Conservation (phyloP, 768 basidiomycete genomes). For the Hydnum rufescens region DNA sequence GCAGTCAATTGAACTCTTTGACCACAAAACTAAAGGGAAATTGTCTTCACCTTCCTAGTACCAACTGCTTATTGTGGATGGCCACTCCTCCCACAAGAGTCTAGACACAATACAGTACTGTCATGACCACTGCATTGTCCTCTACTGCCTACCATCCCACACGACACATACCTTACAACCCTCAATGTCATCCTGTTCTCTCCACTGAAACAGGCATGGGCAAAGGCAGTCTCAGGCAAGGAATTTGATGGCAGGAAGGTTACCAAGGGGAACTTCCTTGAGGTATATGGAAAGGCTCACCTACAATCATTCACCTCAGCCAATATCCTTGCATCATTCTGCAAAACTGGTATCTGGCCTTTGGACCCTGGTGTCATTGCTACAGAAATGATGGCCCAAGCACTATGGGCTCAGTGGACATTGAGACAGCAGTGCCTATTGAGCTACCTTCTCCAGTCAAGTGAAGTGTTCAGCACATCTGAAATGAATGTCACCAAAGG, state of each 20-base stretch:
- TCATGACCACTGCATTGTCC: not conserved
- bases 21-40: not conserved
- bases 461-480: too few species aligned
- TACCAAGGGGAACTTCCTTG: conserved; percentile 17
- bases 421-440: not conserved
- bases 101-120: not conserved
- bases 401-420: conserved; percentile 12
- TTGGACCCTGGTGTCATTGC: conserved; percentile 17
- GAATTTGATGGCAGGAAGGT: conserved; percentile 2
- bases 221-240: conserved; percentile 10
- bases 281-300: conserved; percentile 16
- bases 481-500: too few species aligned
- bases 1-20: conserved; percentile 14
- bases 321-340: conserved; percentile 17
- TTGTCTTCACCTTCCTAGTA: not conserved
- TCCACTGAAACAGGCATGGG: conserved; percentile 19
- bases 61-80: not conserved
- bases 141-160: conserved; percentile 4
- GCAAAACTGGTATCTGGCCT: conserved; percentile 13
- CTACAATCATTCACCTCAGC: conserved; percentile 15
- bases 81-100: not conserved
- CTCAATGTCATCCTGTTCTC: conserved; percentile 28
- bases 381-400: conserved; percentile 16
- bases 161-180: conserved; percentile 19
- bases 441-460: not conserved